phyloP scores from a whole-genome alignment of 371 early-diverging fungal species.

The Nematocida sp. region DNA sequence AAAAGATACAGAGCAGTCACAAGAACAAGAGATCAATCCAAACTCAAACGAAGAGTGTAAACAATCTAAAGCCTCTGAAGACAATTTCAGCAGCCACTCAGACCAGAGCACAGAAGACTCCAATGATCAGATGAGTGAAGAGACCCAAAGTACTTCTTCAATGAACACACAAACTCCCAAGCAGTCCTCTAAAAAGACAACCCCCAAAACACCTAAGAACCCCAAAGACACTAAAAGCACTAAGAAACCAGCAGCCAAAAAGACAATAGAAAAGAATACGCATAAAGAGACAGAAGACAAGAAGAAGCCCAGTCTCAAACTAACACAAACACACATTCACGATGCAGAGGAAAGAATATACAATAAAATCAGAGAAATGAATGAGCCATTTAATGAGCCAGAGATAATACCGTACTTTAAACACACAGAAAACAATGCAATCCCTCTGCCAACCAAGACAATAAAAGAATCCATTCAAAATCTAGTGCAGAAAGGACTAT shows the following conservation, averaged over 20 bases:
- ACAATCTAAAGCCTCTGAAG: too few relatives aligned
- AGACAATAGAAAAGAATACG: neutral
- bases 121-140: too few relatives aligned
- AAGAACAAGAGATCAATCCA: too few relatives aligned
- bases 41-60: too few relatives aligned
- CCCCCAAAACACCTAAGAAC: neutral
- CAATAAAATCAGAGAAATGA: slow-evolving; percentile 16
- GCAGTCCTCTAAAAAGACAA: neutral
- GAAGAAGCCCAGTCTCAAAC: neutral
- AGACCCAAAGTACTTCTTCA: too few relatives aligned
- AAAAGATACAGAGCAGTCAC: neutral
- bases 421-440: neutral
- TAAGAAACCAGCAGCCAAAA: neutral
- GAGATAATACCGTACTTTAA: slow-evolving; percentile 15
- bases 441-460: neutral
- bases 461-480: neutral
- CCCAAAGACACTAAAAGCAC: neutral
- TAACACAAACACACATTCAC: neutral
- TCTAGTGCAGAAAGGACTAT: neutral
- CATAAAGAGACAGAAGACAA: neutral
- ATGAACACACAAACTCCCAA: neutral
- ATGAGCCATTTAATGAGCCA: slow-evolving; percentile 15
- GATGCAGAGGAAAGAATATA: neutral
- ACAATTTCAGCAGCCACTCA: too few relatives aligned
- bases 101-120: too few relatives aligned